These are phyloP conservation scores for Fusarium torreyae DNA, from an alignment of 2,329 filamentous ascomycete genomes.

Conservation along the genomic window DNA sequence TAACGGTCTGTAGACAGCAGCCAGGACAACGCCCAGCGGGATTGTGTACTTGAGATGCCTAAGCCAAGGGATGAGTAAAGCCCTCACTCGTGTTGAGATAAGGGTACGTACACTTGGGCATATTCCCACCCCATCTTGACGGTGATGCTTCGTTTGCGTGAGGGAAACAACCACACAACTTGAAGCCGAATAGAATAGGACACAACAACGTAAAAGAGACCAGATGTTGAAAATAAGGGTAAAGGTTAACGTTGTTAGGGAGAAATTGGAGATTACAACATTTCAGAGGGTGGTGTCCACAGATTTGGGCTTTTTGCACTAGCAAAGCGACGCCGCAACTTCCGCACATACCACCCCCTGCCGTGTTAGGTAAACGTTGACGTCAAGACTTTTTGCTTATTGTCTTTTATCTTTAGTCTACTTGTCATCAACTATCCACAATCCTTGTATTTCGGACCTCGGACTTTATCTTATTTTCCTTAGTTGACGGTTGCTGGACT, in stretches of 20 bases:
- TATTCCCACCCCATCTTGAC: constrained; percentile 48
- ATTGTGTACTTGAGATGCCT: constrained; percentile 48
- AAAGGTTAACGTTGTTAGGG: constrained; percentile 2
- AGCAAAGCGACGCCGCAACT: constrained; percentile 12
- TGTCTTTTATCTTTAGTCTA: constrained; percentile 20
- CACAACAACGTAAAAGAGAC: background rate
- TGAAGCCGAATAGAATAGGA: too few species aligned
- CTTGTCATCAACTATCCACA: constrained; percentile 28
- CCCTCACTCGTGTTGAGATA: background rate
- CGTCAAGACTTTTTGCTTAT: constrained; percentile 38
- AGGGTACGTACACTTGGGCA: constrained; percentile 41
- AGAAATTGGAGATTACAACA: constrained; percentile 2
- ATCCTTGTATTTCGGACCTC: background rate
- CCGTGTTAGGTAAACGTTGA: constrained; percentile 38
- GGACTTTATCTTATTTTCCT: constrained; percentile 15
- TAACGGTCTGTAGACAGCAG: constrained; percentile 33
- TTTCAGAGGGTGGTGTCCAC: constrained; percentile 1
- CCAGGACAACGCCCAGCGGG: constrained; percentile 32
- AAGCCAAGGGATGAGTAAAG: background rate
- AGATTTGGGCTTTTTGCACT: constrained; percentile 6
- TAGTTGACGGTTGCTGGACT: background rate
- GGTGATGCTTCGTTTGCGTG: background rate
- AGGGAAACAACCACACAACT: background rate
- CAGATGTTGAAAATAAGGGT: background rate
- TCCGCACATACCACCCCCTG: constrained; percentile 19